Evolutionary conservation across 78 protist genomes (phyloP), one percentile per base, ranked within the genome.

Genomic region (Dictyostelium capitatum): DNA sequence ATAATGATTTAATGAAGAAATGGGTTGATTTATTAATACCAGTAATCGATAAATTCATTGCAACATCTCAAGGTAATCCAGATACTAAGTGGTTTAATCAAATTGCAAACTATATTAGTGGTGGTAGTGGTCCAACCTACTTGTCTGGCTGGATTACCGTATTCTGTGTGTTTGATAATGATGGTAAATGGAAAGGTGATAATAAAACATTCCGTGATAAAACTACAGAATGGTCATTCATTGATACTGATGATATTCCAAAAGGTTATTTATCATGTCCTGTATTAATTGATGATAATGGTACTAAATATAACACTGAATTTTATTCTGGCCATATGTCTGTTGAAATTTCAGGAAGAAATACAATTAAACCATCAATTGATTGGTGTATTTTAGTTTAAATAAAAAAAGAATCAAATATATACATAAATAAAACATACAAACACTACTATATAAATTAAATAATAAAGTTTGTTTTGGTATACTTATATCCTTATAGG

Each of bases 91-190:
- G 74, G 84, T 92, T 87, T 94, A 87, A 56, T 30, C 53, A 41
- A n/a, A 91, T 92, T 65, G 82, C 79, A 0, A 64, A 51, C 43
- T 15, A 84, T 23, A 56, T 28, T 20, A 78, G 91, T 2, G 94
- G 62, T 56, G 95, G 95, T 10, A 51, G 78, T 2, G 91, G 91
- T 32, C 94, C 94, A 8, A 48, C 83, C 11, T 92, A 87, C n/a
- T 0, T 82, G 1, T 67, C 92, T 17, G 95, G 95, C 5, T 92
- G 95, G 95, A 92, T 92, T 6, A 91, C 94, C 1, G 95, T 28
- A 6, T 92, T 92, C 85, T 43, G 80, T 25, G 95, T 30, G 0
- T 92, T 92, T 84, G 11, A 46, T 41, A 46, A 25, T 1, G 67
- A 92, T 25, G 95, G 91, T 30, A 87, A 23, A 65, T 92, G 93